Conservation (phyloP, 2,329 filamentous ascomycete species). For the Fragosphaeria purpurea region DNA sequence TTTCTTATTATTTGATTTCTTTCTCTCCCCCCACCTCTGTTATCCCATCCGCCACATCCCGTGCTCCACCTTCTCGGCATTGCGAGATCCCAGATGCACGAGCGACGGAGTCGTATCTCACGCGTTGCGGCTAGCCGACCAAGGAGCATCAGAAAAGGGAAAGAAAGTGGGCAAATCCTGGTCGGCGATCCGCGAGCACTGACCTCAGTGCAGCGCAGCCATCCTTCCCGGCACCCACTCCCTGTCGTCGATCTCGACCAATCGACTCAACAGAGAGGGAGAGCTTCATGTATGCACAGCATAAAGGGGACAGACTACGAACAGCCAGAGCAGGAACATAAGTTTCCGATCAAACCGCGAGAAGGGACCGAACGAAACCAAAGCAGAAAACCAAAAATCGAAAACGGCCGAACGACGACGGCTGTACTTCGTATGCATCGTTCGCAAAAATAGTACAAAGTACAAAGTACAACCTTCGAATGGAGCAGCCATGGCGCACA, state of each 20-base stretch:
- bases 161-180: slow-evolving; percentile 2
- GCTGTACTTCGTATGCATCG: too few relatives aligned
- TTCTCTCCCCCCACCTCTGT: too few relatives aligned
- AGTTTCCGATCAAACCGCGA: too few relatives aligned
- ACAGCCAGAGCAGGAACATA: too few relatives aligned
- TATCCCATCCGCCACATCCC: not conserved
- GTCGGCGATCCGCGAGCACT: slow-evolving; percentile 6
- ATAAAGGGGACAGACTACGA: too few relatives aligned
- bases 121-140: too few relatives aligned
- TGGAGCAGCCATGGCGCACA: too few relatives aligned
- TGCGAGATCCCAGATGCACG: slow-evolving; percentile 2
- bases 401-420: not conserved
- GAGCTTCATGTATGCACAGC: too few relatives aligned
- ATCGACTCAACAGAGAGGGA: too few relatives aligned
- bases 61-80: slow-evolving; percentile 4
- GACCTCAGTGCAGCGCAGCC: not conserved
- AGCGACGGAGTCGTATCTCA: not conserved
- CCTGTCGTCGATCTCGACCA: slow-evolving; percentile 4
- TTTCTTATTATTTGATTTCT: too few relatives aligned
- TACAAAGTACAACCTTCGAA: too few relatives aligned
- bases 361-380: not conserved
- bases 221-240: not conserved
- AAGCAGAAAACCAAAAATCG: not conserved
- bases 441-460: too few relatives aligned
- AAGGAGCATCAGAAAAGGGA: not conserved